Evolutionary conservation across 257 asterid species (phyloP).

Genomic region (Lavandula angustifolia): DNA sequence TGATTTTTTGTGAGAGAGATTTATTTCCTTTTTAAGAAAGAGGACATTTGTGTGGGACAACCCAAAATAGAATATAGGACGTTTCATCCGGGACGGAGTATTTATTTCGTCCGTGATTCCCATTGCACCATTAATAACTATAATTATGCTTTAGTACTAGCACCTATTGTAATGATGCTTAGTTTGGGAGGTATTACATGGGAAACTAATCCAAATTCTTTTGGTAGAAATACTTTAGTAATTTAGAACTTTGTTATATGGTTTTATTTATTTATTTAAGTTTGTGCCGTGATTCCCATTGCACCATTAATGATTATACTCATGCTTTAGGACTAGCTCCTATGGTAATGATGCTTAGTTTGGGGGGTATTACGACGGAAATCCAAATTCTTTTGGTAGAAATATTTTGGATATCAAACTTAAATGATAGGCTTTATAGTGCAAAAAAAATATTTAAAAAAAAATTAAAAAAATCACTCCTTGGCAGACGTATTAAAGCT

Average conservation of each 20-base stretch:
- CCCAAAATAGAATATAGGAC: no score
- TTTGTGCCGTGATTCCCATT: no score
- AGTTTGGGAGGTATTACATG: conserved; percentile 9
- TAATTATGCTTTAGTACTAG: neutral
- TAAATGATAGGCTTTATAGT: neutral
- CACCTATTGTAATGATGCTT: neutral
- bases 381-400: conserved; percentile 4
- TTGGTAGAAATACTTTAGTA: neutral
- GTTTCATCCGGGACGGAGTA: no score
- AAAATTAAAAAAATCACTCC: neutral
- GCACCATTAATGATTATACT: no score
- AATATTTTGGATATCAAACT: neutral
- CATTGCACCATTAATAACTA: no score
- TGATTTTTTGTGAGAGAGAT: no score
- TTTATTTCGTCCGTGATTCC: no score
- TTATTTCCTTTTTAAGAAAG: no score
- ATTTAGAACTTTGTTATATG: no score
- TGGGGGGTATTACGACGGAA: neutral
- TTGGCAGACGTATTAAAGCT: neutral
- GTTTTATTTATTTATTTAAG: no score
- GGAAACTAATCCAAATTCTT: neutral
- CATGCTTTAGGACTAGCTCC: neutral
- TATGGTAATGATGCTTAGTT: neutral
- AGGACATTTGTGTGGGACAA: no score
- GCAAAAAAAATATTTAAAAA: neutral